Evolutionary conservation across 2,329 filamentous ascomycete genomes (phyloP), one percentile per base, ranked within the genome.

Genomic region (Aspergillus nomiae): DNA sequence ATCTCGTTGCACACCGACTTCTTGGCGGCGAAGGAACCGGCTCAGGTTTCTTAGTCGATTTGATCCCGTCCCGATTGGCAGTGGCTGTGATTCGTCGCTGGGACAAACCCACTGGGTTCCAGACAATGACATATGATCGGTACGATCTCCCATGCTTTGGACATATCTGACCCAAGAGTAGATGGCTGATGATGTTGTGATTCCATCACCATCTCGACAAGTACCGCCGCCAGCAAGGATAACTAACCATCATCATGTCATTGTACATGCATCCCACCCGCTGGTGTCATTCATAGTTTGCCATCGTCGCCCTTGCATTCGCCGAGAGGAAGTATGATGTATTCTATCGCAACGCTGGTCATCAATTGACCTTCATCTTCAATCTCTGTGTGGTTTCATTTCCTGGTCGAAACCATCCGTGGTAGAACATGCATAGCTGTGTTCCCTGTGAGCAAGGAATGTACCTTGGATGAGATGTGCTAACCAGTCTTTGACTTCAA

Each of bases 61-160:
- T 51, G 48, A 16, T 19, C 48, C 48, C 28, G 28, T 32, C 48
- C 48, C 48, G 16, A 51, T 12, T 36, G 24, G 24, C 14, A 28
- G 48, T 14, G 19, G 9, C 14, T 58, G 12, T 26, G 28, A 30
- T 38, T 58, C 24, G 43, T 38, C 28, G 38, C 48, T 24, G 16
- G n/a, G 21, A 24, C 41, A 48, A 36, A 24, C 32, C 32, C 34
- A 50, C 45, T 34, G 30, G 48, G 28, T 32, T 51, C 48, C 48
- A 32, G 48, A 51, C 48, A 51, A 51, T 51, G 48, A 51, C 56
- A 58, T 58, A 58, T 58, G 56, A 58, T 58, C 30, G 56, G 56
- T 58, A n/a, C 32, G 56, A 48, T 50, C 26, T 14, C 16, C 46
- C 46, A 50, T 50, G 46, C 46, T 50, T 50, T 50, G 46, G 24